Evolutionary conservation across 177 flowering plant genomes (phyloP).

Genomic region (Vitis hybrid): DNA sequence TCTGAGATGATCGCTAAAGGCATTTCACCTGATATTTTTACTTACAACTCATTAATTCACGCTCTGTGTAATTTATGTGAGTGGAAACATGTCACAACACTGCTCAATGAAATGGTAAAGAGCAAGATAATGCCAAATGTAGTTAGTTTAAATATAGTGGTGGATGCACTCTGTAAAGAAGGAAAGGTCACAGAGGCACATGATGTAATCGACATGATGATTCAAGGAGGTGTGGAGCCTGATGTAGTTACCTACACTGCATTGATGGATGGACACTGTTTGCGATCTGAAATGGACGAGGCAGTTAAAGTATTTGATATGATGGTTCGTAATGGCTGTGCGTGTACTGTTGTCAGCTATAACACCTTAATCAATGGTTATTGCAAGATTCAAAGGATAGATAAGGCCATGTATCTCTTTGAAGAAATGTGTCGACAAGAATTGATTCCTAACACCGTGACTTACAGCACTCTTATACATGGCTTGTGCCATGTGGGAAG

Average conservation of each 20-base stretch:
- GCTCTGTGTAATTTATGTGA: neutral
- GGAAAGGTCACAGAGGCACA: neutral
- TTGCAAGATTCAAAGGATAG: neutral
- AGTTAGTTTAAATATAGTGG: no score
- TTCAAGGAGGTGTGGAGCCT: constrained; percentile 1
- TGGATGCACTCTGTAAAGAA: neutral
- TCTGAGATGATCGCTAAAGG: constrained; percentile 8
- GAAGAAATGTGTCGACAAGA: neutral
- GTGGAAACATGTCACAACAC: no score
- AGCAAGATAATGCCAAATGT: no score
- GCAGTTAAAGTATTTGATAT: neutral
- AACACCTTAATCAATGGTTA: constrained; percentile 1
- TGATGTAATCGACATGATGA: neutral
- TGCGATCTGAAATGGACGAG: neutral
- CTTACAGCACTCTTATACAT: neutral
- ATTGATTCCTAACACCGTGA: neutral
- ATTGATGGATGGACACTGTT: neutral
- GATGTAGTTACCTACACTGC: neutral
- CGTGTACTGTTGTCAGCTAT: neutral
- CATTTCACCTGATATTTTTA: constrained; percentile 8
- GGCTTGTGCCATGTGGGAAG: neutral
- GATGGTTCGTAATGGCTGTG: neutral
- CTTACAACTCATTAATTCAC: constrained; percentile 22
- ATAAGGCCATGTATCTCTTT: neutral
- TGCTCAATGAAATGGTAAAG: no score